phyloP scores from a whole-genome alignment of 306 rosid species.

The Acmispon strigosus region DNA sequence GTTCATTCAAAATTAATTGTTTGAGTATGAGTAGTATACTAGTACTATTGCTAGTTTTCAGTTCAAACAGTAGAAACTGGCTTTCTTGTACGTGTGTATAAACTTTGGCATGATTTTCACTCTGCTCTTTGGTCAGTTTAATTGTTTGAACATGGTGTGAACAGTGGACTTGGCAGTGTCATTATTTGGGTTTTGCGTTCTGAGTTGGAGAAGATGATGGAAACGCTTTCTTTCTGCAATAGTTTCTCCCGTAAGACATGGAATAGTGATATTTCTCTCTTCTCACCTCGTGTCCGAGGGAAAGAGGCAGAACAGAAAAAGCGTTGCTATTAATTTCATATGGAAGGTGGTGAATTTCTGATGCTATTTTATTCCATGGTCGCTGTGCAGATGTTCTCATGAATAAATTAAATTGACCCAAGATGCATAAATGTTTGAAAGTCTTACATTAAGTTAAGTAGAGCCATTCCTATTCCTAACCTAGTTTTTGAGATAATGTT shows the following conservation, averaged over 20 bases:
- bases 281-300: constrained; percentile 43
- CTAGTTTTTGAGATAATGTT: no score
- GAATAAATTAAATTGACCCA: not conserved
- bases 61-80: not conserved
- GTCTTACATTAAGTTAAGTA: no score
- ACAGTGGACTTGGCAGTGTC: constrained; percentile 2
- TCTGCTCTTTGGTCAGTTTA: not conserved
- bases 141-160: constrained; percentile 4
- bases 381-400: constrained; percentile 1
- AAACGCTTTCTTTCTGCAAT: not conserved
- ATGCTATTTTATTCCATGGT: constrained; percentile 34
- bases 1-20: not conserved
- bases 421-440: not conserved
- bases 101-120: not conserved
- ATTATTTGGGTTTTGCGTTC: not conserved
- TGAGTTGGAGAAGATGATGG: not conserved
- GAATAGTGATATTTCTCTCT: constrained; percentile 9
- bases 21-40: no score
- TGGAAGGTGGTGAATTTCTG: constrained; percentile 23
- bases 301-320: constrained; percentile 69
- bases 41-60: not conserved
- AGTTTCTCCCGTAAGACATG: constrained; percentile 5
- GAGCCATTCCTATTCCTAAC: no score
- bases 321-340: constrained; percentile 5
- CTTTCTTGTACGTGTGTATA: not conserved